Evolutionary conservation across 75 land plant genomes (phyloP).

Genomic region (Selaginella tamariscina): DNA sequence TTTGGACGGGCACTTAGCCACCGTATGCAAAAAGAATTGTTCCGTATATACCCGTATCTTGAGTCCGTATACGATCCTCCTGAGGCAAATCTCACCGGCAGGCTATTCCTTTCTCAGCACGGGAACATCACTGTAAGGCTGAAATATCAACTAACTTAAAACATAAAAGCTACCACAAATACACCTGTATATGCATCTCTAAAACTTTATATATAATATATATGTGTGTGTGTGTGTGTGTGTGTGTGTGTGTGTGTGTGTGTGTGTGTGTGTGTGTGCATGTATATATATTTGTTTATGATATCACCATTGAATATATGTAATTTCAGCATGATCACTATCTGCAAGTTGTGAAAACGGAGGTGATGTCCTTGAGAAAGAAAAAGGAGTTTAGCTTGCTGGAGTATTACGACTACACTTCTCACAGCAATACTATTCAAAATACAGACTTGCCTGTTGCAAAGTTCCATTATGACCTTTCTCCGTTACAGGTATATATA

Average conservation of each 20-base stretch:
- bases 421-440: slow-evolving; percentile 77
- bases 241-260: no score
- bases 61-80: slow-evolving; percentile 26
- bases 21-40: slow-evolving; percentile 42
- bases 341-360: slow-evolving; percentile 91
- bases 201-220: no score
- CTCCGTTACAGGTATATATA: slow-evolving; percentile 81
- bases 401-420: slow-evolving; percentile 90
- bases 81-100: slow-evolving; percentile 52
- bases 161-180: no score
- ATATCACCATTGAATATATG: no score
- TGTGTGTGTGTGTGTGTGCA: no score
- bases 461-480: slow-evolving; percentile 90
- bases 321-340: slow-evolving; percentile 85
- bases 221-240: no score
- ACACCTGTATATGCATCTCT: no score
- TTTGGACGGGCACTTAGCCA: slow-evolving; percentile 56
- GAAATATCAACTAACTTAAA: no score
- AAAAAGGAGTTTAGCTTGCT: slow-evolving; percentile 30
- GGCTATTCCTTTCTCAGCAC: slow-evolving; percentile 41
- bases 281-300: no score
- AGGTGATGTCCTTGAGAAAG: slow-evolving; percentile 41
- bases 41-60: slow-evolving; percentile 54
- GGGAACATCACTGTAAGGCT: slow-evolving; percentile 87
- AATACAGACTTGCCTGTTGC: slow-evolving; percentile 63